Evolutionary conservation across 1,284 basidiomycete genomes (phyloP), one percentile per base, ranked within the genome.

Genomic region (Phellopilus nigrolimitatus): DNA sequence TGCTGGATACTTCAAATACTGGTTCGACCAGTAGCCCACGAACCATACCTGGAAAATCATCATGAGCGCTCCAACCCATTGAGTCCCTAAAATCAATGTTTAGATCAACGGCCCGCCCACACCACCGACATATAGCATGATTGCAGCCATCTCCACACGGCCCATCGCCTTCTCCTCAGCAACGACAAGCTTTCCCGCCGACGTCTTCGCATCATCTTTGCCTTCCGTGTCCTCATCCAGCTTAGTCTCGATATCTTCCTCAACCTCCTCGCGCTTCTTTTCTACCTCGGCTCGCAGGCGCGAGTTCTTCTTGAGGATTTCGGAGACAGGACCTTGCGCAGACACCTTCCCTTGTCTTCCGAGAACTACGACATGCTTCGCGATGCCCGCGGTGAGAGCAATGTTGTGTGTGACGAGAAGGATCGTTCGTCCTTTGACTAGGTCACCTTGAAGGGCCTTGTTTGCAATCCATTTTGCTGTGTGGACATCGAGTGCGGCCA

Each of bases 341-440:
- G 52, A 34, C 25, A 64, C 45, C 4, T 54, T 57, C 21, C 64
- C 64, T 36, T 66, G 62, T 31, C 61, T 54, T 12, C 57, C 56
- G n/a, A 76, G 58, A 3, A 65, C 62, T 15, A 74, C 60, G 36
- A 74, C 64, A 59, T 62, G 70, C 41, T 68, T 66, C 21, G 72
- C 69, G 31, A 71, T 60, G 4, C 68, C 68, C 9, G 66, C 65
- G 6, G 67, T 66, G 52, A 75, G 66, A 17, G 64, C 65, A 36
- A 74, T 61, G 57, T 75, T 72, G 57, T 75, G 73, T 5, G 73
- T 74, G 21, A 74, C 69, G 7, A 75, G 62, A 13, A 75, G 56
- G 22, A 75, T 61, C 1, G 74, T 76, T 27, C 74, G 64, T 38
- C 62, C 69, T 44, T 65, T 59, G 46, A 76, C 62, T 10, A 76